A percentile compares a stretch with the other conserved stretches of the same genome.
Evolutionary conservation across 2,329 filamentous ascomycete species (phyloP).

Genomic region (Trichophyton schoenleinii): DNA sequence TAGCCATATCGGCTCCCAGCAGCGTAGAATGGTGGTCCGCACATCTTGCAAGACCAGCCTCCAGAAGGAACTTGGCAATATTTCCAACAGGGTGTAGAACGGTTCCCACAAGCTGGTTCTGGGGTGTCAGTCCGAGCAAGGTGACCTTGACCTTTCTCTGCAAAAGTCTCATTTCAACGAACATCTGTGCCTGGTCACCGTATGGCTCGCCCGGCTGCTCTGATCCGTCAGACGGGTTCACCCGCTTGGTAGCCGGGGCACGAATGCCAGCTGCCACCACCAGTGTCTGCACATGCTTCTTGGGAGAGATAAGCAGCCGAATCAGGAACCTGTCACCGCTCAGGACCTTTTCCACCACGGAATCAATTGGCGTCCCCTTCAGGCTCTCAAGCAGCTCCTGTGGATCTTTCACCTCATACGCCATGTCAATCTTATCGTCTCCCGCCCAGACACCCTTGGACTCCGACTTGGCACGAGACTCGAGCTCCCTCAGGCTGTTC

Average conservation of each 20-base stretch:
- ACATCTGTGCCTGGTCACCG: conserved; percentile 77
- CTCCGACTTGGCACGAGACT: conserved; percentile 64
- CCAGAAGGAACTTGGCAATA: conserved; percentile 80
- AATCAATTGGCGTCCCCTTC: conserved; percentile 75
- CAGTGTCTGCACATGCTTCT: conserved; percentile 79
- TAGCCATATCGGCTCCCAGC: conserved; percentile 76
- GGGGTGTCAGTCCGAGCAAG: conserved; percentile 74
- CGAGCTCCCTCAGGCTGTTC: conserved; percentile 63
- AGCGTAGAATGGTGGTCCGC: conserved; percentile 92
- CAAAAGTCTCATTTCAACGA: conserved; percentile 72
- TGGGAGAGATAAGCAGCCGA: conserved; percentile 65
- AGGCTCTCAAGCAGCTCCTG: conserved; percentile 64
- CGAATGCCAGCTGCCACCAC: conserved; percentile 80
- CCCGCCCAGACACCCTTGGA: conserved; percentile 70
- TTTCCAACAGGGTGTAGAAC: conserved; percentile 82
- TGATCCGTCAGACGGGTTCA: conserved; percentile 62
- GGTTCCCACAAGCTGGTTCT: conserved; percentile 79
- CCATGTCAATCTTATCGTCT: conserved; percentile 56
- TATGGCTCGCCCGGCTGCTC: conserved; percentile 77
- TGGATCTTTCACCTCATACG: conserved; percentile 67
- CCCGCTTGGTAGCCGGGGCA: conserved; percentile 77
- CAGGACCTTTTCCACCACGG: conserved; percentile 79
- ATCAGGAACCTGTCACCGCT: conserved; percentile 83
- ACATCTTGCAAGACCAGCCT: conserved; percentile 80
- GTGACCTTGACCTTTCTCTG: conserved; percentile 75